Percentiles rank a stretch among this genome's conserved stretches.
Evolutionary conservation across 2,329 filamentous ascomycete species (phyloP).

Genomic region (Macrophomina pseudophaseolina): DNA sequence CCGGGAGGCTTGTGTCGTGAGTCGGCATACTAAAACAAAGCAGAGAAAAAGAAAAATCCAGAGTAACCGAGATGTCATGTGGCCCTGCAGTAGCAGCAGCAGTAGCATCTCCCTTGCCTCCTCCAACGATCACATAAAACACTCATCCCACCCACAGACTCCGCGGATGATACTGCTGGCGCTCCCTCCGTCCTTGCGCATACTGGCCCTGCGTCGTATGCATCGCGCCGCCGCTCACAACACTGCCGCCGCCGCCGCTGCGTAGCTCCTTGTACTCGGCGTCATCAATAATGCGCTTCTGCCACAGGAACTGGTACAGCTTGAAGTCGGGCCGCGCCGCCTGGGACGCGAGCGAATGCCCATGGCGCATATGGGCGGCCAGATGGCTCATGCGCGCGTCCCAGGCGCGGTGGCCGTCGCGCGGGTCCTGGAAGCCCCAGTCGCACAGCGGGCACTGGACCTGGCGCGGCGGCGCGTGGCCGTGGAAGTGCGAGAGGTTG

Average conservation of each 20-base stretch:
- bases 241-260: conserved; percentile 33
- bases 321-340: conserved; percentile 38
- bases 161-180: not conserved
- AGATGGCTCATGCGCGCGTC: conserved; percentile 37
- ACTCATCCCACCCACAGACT: not conserved
- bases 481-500: conserved; percentile 41
- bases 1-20: not conserved
- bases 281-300: conserved; percentile 38
- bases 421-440: conserved; percentile 32
- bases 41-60: not conserved
- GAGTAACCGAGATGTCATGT: not conserved
- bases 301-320: conserved; percentile 39
- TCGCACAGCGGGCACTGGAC: conserved; percentile 41
- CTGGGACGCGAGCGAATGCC: conserved; percentile 32
- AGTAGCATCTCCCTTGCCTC: no score
- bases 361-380: conserved; percentile 34
- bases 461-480: conserved; percentile 37
- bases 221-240: not conserved
- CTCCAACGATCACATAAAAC: not conserved
- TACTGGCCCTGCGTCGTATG: not conserved
- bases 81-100: no score
- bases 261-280: conserved; percentile 41
- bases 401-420: conserved; percentile 32
- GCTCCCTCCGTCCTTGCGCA: not conserved
- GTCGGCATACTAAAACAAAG: conserved; percentile 1